phyloP scores from a whole-genome alignment of 164 flowering plant species.

The Vitis vinifera region DNA sequence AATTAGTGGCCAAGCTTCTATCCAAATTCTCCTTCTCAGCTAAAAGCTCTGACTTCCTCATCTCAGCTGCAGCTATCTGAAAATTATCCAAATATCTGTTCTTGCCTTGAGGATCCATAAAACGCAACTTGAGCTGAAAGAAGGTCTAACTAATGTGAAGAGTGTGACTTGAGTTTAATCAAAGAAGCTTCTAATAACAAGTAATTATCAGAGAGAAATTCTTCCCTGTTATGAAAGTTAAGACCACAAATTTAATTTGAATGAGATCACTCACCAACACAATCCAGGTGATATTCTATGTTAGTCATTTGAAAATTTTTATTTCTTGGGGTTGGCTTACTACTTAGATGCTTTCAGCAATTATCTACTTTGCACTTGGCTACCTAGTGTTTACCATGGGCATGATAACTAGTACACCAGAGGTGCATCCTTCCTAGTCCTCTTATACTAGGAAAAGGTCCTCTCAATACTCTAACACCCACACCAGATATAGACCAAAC shows the following conservation, averaged over 20 bases:
- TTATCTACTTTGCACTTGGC: too few species aligned
- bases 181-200: neutral
- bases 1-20: slow-evolving; percentile 39
- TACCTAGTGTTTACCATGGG: too few species aligned
- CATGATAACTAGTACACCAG: too few species aligned
- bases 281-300: too few species aligned
- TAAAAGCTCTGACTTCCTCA: slow-evolving; percentile 35
- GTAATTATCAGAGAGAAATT: neutral
- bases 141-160: neutral
- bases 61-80: slow-evolving; percentile 51
- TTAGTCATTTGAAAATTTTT: too few species aligned
- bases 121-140: slow-evolving; percentile 43
- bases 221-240: neutral
- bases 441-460: too few species aligned
- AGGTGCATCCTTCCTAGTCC: too few species aligned
- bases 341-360: too few species aligned
- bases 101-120: slow-evolving; percentile 35
- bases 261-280: too few species aligned
- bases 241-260: neutral
- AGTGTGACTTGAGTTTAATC: neutral
- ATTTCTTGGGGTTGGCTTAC: too few species aligned
- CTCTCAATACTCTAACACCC: too few species aligned
- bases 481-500: too few species aligned
- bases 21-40: slow-evolving; percentile 41
- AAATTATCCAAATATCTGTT: slow-evolving; percentile 20